Evolutionary conservation across 495 filamentous ascomycete genomes (phyloP).

Genomic region (Daldinia decipiens): DNA sequence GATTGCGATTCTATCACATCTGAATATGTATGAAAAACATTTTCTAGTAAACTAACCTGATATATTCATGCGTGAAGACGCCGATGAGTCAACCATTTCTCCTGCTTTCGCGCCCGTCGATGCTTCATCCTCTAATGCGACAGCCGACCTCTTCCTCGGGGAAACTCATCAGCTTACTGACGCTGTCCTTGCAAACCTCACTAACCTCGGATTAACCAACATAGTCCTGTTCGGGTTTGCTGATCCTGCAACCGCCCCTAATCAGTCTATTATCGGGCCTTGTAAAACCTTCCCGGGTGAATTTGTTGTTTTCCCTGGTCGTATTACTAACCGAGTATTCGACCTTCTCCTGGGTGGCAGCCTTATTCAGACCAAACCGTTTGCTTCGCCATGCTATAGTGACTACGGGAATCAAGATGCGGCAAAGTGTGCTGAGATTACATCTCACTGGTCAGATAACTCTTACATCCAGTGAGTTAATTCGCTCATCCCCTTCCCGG

Average conservation of each 20-base stretch:
- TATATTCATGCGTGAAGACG: conserved; percentile 30
- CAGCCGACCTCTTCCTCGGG: conserved; percentile 51
- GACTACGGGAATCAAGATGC: conserved; percentile 60
- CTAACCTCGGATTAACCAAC: conserved; percentile 44
- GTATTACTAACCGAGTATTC: conserved; percentile 57
- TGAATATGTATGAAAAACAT: conserved; percentile 3
- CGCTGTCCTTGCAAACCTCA: conserved; percentile 52
- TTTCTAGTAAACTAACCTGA: conserved; percentile 32
- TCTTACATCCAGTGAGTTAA: conserved; percentile 45
- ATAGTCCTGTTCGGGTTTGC: conserved; percentile 46
- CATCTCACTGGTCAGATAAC: conserved; percentile 48
- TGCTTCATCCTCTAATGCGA: conserved; percentile 45
- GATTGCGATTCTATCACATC: conserved; percentile 17
- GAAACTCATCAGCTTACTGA: conserved; percentile 59
- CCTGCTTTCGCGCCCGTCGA: conserved; percentile 42
- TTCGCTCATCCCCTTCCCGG: not conserved
- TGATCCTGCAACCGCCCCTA: conserved; percentile 32
- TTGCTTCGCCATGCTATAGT: conserved; percentile 65
- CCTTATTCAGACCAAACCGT: conserved; percentile 65
- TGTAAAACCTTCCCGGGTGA: conserved; percentile 60
- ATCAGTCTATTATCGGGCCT: conserved; percentile 34
- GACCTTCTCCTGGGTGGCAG: conserved; percentile 60
- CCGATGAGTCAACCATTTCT: conserved; percentile 39
- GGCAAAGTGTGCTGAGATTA: conserved; percentile 53
- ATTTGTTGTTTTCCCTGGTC: conserved; percentile 57